phyloP scores from a whole-genome alignment of 306 rosid genomes.

The Quercus engelmannii region DNA sequence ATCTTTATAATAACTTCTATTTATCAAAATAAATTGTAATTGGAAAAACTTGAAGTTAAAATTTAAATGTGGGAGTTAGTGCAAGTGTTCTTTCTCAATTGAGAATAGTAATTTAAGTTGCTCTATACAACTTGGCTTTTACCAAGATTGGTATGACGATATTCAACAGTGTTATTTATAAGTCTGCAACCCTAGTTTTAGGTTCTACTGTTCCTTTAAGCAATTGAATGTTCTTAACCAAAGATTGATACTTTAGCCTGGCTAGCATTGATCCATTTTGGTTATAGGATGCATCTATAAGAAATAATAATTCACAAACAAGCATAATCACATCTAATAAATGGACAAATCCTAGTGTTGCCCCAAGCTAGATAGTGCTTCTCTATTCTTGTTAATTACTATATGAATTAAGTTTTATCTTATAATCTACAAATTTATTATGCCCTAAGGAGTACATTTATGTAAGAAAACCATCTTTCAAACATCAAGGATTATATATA shows the following conservation, averaged over 20 bases:
- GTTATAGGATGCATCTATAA: neutral
- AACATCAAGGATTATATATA: neutral
- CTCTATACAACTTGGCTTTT: neutral
- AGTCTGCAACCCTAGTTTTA: neutral
- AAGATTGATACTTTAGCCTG: neutral
- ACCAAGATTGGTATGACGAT: neutral
- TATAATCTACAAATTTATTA: neutral
- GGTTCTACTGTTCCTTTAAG: neutral
- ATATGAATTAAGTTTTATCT: neutral
- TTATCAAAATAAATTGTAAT: neutral
- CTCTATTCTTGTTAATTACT: neutral
- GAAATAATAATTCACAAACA: neutral
- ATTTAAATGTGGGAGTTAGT: neutral
- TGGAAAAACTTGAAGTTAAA: neutral
- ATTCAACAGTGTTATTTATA: neutral
- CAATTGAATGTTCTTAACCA: neutral
- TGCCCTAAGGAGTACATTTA: neutral
- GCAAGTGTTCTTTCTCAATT: neutral
- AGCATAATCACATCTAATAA: neutral
- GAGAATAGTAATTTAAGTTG: neutral
- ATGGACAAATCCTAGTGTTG: conserved; percentile 3
- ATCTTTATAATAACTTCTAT: neutral
- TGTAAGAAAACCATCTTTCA: conserved; percentile 4
- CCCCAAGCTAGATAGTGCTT: neutral
- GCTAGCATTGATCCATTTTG: neutral